Evolutionary conservation across 2,329 filamentous ascomycete species (phyloP).

Genomic region (Scedosporium minutisporum): DNA sequence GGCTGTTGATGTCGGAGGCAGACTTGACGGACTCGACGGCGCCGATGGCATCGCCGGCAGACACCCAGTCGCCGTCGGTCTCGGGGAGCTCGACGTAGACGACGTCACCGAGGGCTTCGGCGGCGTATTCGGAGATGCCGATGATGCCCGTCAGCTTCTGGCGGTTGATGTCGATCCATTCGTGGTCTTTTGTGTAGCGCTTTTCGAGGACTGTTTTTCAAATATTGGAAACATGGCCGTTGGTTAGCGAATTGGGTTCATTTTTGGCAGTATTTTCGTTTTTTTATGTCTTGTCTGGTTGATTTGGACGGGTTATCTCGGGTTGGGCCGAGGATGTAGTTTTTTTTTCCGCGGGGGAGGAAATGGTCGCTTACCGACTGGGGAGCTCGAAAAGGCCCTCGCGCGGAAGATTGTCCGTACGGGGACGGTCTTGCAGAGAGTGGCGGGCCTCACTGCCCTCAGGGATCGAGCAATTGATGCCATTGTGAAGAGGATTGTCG

Average conservation of each 20-base stretch:
- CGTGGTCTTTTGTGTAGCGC: constrained; percentile 93
- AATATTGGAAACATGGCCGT: not conserved
- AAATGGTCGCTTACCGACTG: not conserved
- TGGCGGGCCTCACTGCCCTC: constrained; percentile 37
- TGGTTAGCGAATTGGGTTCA: not conserved
- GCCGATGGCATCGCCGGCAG: constrained; percentile 74
- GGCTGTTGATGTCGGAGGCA: constrained; percentile 93
- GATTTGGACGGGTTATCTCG: not conserved
- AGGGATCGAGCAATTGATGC: constrained; percentile 52
- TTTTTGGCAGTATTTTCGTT: not conserved
- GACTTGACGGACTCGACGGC: constrained; percentile 98
- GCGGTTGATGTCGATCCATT: constrained; percentile 86
- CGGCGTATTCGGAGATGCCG: constrained; percentile 87
- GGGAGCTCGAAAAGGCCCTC: constrained; percentile 2
- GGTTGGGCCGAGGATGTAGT: not conserved
- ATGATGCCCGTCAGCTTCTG: constrained; percentile 72
- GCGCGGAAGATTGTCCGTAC: not conserved
- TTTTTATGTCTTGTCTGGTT: not conserved
- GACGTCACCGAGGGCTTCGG: constrained; percentile 86
- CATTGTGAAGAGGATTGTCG: constrained; percentile 29
- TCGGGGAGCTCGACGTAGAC: constrained; percentile 93
- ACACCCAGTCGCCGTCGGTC: constrained; percentile 51
- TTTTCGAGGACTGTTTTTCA: constrained; percentile 48
- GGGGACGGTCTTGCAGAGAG: constrained; percentile 9
- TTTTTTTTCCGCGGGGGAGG: not conserved